Percentiles rank a stretch among this genome's conserved stretches.
Evolutionary conservation across 108 stramenopile species (phyloP).

Genomic region (Conticribra weissflogii): DNA sequence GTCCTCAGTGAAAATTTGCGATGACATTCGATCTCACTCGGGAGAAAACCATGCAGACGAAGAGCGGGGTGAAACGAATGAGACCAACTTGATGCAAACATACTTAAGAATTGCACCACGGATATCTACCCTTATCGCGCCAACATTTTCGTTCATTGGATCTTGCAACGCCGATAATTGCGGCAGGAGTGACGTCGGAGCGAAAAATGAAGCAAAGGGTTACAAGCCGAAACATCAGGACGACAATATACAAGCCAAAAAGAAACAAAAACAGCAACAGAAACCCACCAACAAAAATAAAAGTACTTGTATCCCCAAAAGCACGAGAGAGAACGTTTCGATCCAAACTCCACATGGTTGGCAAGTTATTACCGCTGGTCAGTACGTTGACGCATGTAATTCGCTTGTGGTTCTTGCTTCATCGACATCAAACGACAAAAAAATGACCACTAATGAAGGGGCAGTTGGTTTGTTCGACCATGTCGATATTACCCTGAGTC

Average conservation of each 20-base stretch:
- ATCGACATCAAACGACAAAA: neutral
- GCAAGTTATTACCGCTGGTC: constrained; percentile 60
- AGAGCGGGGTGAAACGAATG: neutral
- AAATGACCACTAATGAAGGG: constrained; percentile 10
- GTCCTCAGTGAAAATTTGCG: neutral
- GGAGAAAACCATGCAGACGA: neutral
- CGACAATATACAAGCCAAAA: constrained; percentile 11
- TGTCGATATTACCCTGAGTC: constrained; percentile 21
- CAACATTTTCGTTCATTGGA: constrained; percentile 59
- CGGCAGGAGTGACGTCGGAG: neutral
- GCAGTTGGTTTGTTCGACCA: constrained; percentile 49
- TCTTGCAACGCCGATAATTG: constrained; percentile 11
- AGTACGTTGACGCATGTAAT: constrained; percentile 54
- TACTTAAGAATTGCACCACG: constrained; percentile 57
- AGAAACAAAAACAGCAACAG: constrained; percentile 15
- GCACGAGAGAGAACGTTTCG: constrained; percentile 53
- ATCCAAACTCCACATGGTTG: constrained; percentile 79
- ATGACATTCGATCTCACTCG: neutral
- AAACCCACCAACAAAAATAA: neutral
- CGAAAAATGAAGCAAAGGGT: constrained; percentile 13
- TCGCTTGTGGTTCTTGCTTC: constrained; percentile 5
- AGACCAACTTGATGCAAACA: constrained; percentile 29
- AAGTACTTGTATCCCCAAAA: constrained; percentile 39
- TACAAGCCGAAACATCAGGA: constrained; percentile 1
- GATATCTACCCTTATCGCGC: constrained; percentile 65